A percentile compares a stretch with the other conserved stretches of the same genome.
These are phyloP conservation scores for Mortierella sp. DNA, from an alignment of 371 early-diverging fungal genomes.

Conservation along the genomic window DNA sequence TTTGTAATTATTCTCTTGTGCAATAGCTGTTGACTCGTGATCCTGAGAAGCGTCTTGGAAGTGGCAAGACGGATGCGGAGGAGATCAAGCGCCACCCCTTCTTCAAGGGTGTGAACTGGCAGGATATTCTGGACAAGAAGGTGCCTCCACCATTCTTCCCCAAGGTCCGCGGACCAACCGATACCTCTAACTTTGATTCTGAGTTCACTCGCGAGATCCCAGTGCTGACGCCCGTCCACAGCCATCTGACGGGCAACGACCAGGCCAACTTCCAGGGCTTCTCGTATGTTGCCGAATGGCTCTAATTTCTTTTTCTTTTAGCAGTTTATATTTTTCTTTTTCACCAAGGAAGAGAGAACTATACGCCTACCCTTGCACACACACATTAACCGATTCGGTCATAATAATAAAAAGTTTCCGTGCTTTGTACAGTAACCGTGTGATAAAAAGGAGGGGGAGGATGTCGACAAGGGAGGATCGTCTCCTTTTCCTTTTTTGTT, in stretches of 20 bases:
- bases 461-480: neutral
- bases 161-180: conserved; percentile 80
- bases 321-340: neutral
- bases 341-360: neutral
- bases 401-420: neutral
- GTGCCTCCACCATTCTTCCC: conserved; percentile 94
- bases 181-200: conserved; percentile 96
- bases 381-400: neutral
- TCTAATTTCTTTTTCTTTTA: conserved; percentile 15
- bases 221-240: conserved; percentile 89
- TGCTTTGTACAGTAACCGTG: neutral
- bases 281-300: conserved; percentile 95
- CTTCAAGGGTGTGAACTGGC: conserved; percentile 95
- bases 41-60: conserved; percentile 88
- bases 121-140: conserved; percentile 86
- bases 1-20: conserved; percentile 6
- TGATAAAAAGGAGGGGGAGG: neutral
- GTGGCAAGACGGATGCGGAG: conserved; percentile 84
- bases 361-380: neutral
- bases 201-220: conserved; percentile 95
- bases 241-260: conserved; percentile 79
- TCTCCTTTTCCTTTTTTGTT: too few relatives aligned
- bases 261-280: conserved; percentile 95
- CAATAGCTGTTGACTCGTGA: conserved; percentile 89
- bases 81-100: conserved; percentile 96